Base-by-base conservation (phyloP, 176 grass and related monocot species). In the Pontederia paniculata region DNA sequence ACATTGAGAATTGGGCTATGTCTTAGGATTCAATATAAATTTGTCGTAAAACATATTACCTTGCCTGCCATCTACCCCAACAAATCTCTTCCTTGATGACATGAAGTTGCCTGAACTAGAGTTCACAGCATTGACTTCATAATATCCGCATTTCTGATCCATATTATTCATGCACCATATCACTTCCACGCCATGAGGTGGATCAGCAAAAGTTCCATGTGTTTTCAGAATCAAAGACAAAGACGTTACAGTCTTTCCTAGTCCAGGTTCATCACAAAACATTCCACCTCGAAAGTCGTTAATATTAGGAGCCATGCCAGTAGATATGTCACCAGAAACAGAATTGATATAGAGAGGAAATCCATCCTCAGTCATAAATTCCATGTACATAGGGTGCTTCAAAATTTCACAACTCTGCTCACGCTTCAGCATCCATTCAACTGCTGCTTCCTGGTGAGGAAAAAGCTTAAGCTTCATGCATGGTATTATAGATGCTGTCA, bases 251-350 rank as follows among this genome's bases (percentile, higher is more conserved):
- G 93, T 97, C 72, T 97, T 97, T 21, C 93, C 93, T 77, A 97
- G 76, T 52, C 93, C 93, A 62, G 93, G 93, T 84, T 97, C 93
- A 61, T 97, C 86, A 77, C 93, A 97, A 73, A 97, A 97, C 80
- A 97, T 87, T 60, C 93, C 83, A 71, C 93, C 93, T 21, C 61
- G 70, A 42, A 90, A 97, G 74, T 97, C 86, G 65, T 66, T 75
- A 62, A 88, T 63, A 16, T 70, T 71, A 17, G 93, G 86, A 62
- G 72, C 74, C 60, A 51, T 67, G 52, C 75, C 77, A 0, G 74
- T 79, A 44, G 45, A 66, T 73, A 97, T 70, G 67, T 90, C 74
- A 74, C 80, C 86, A 46, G 93, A 81, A 72, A 77, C 69, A 66
- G 73, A 71, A 81, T 97, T 89, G 70, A 97, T 73, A 48, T 82